A percentile compares a stretch with the other conserved stretches of the same genome.
Conservation (phyloP, 116 monocot genomes). For the Zostera marina region DNA sequence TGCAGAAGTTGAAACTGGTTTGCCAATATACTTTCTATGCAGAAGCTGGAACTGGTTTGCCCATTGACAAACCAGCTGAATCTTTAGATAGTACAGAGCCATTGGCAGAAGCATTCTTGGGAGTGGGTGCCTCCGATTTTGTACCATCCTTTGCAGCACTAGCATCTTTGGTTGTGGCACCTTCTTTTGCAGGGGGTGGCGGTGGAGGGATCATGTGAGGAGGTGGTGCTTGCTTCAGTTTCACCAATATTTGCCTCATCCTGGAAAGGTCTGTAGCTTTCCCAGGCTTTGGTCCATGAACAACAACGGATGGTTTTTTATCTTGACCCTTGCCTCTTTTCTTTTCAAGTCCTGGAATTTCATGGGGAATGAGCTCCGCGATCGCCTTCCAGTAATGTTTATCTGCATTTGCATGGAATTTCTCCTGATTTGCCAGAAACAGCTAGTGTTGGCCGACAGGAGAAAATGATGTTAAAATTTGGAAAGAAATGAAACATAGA, state of each 20-base stretch:
- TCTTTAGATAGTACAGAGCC: slow-evolving; percentile 11
- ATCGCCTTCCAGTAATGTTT: slow-evolving; percentile 98
- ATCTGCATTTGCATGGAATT: slow-evolving; percentile 75
- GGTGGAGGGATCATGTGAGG: slow-evolving; percentile 84
- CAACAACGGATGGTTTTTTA: slow-evolving; percentile 58
- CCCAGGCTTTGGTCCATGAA: slow-evolving; percentile 96
- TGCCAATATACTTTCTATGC: too few species aligned
- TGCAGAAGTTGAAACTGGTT: too few species aligned
- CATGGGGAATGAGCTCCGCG: slow-evolving; percentile 68
- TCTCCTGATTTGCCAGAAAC: slow-evolving; percentile 65
- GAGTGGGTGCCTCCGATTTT: slow-evolving; percentile 4
- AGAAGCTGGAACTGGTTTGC: too few species aligned
- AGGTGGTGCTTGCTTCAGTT: slow-evolving; percentile 82
- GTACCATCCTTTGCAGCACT: slow-evolving; percentile 8
- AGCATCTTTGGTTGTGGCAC: background rate
- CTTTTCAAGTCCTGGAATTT: slow-evolving; percentile 71
- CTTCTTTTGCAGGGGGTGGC: slow-evolving; percentile 21
- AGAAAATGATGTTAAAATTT: background rate
- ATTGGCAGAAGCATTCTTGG: slow-evolving; percentile 5
- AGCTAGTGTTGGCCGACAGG: slow-evolving; percentile 21
- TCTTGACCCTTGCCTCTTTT: slow-evolving; percentile 67
- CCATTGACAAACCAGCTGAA: background rate
- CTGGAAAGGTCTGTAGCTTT: slow-evolving; percentile 90
- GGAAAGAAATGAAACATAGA: too few species aligned
- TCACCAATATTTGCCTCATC: slow-evolving; percentile 73